These are phyloP conservation scores for Fusarium ramigenum DNA, from an alignment of 2,329 filamentous ascomycete species.

Conservation along the genomic window DNA sequence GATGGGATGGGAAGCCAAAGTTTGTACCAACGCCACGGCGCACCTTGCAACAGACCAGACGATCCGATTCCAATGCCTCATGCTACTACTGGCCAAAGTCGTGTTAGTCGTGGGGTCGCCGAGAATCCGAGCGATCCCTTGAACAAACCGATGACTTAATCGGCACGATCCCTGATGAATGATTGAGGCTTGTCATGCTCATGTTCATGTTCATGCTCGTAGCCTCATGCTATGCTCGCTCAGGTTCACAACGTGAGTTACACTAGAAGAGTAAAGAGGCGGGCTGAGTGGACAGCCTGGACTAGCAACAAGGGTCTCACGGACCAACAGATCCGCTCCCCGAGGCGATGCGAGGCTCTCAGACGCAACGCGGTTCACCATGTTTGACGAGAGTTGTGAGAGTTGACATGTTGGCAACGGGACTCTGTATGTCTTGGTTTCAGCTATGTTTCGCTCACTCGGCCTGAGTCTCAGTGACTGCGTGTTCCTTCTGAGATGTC, in stretches of 20 bases:
- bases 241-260: not conserved
- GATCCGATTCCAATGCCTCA: conserved; percentile 26
- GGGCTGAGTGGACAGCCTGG: conserved; percentile 33
- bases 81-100: not conserved
- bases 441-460: conserved; percentile 37
- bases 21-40: conserved; percentile 30
- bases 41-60: conserved; percentile 29
- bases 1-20: conserved; percentile 18
- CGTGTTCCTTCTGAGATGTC: conserved; percentile 21
- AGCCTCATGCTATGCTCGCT: not conserved
- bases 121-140: conserved; percentile 34
- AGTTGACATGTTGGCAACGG: conserved; percentile 14
- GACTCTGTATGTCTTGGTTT: conserved; percentile 26
- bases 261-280: conserved; percentile 29
- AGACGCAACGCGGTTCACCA: conserved; percentile 31
- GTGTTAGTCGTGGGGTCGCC: conserved; percentile 27
- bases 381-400: conserved; percentile 23
- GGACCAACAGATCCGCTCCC: conserved; percentile 31
- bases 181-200: conserved; percentile 16
- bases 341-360: not conserved
- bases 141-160: conserved; percentile 18
- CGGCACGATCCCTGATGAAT: conserved; percentile 18
- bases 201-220: conserved; percentile 16
- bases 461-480: conserved; percentile 6
- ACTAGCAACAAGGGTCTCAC: conserved; percentile 23